phyloP scores from a whole-genome alignment of 139 green algal genomes.

The Deuterostichococcus epilithicus region DNA sequence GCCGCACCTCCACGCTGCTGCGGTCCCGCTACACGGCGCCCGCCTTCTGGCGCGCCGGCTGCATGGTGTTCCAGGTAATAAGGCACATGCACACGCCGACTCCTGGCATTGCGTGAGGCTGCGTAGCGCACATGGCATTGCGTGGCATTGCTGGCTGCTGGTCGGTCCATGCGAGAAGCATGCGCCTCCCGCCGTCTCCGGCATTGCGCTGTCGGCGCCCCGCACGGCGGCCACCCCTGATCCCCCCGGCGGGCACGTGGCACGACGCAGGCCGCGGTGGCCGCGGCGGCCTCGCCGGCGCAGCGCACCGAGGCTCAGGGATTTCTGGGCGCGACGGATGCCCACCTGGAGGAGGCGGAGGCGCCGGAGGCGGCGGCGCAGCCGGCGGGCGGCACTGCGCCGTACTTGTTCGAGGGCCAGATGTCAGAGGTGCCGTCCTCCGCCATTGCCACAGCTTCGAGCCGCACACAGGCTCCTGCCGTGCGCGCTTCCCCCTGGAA shows the following conservation, averaged over 20 bases:
- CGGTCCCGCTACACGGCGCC: constrained; percentile 10
- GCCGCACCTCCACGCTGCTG: constrained; percentile 11
- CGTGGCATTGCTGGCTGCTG: no score
- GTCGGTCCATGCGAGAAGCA: no score
- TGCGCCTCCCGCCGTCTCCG: no score
- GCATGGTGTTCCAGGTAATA: constrained; percentile 10
- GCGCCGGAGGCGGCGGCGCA: not conserved
- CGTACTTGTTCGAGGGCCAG: constrained; percentile 31
- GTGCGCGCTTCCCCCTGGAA: no score
- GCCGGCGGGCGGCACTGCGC: not conserved
- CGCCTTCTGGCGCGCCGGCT: constrained; percentile 14
- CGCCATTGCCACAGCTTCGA: not conserved
- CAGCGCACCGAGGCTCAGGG: not conserved
- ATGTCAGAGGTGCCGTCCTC: constrained; percentile 2
- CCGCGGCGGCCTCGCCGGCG: not conserved
- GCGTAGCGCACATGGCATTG: no score
- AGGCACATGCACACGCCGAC: no score
- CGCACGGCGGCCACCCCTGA: no score
- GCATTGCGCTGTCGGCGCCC: no score
- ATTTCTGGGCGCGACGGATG: not conserved
- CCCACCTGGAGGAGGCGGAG: constrained; percentile 7
- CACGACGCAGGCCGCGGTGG: not conserved
- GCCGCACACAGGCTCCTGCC: not conserved
- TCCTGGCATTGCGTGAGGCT: no score
- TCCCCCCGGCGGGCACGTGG: no score